Evolutionary conservation across 305 asterid species (phyloP).

Genomic region (Fraxinus floribunda): DNA sequence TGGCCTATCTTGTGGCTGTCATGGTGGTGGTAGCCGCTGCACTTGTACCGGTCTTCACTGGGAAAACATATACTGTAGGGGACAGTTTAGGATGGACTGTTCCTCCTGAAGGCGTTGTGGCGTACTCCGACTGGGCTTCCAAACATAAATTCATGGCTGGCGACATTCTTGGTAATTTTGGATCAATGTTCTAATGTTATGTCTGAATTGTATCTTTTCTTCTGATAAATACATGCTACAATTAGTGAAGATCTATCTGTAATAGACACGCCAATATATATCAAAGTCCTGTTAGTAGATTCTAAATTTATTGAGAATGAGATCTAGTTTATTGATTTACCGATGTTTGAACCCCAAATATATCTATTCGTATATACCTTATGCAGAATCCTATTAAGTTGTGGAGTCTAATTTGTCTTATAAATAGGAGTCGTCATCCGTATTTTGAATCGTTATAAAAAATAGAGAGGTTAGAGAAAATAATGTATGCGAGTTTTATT

Average conservation of each 20-base stretch:
- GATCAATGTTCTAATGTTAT: neutral
- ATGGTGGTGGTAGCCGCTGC: neutral
- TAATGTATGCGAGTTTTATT: neutral
- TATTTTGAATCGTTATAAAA: neutral
- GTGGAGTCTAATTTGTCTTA: neutral
- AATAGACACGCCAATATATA: neutral
- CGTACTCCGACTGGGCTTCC: conserved; percentile 3
- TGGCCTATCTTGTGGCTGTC: neutral
- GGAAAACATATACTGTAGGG: neutral
- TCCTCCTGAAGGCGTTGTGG: neutral
- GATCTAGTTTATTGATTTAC: too few relatives aligned
- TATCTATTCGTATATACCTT: too few relatives aligned
- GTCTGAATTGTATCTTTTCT: neutral
- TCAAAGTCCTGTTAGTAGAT: too few relatives aligned
- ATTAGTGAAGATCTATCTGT: neutral
- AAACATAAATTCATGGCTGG: neutral
- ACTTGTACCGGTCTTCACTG: neutral
- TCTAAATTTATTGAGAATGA: too few relatives aligned
- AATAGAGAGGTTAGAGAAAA: neutral
- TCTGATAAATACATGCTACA: neutral
- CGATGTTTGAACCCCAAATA: too few relatives aligned
- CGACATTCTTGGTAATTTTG: neutral
- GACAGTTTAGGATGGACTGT: neutral
- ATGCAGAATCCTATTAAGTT: neutral
- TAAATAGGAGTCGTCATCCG: neutral